Evolutionary conservation across 768 basidiomycete genomes (phyloP).

Genomic region (Calocybe cyanea): DNA sequence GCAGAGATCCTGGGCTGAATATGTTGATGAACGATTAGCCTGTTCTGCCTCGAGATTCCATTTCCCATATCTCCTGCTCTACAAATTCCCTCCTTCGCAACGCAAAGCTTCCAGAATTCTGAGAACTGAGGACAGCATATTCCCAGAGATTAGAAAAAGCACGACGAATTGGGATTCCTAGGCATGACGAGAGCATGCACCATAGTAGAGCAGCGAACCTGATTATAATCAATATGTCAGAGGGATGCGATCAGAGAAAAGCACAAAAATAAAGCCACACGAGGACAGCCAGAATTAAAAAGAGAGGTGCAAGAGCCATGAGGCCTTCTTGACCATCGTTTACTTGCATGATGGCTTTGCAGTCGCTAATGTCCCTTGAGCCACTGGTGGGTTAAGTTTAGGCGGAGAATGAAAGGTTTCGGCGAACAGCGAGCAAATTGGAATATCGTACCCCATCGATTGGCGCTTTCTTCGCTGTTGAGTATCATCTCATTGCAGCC

Average conservation of each 20-base stretch:
- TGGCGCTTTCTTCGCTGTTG: not conserved
- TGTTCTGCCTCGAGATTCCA: constrained; percentile 34
- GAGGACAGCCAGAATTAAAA: constrained; percentile 45
- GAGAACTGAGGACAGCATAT: constrained; percentile 37
- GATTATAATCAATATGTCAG: constrained; percentile 5
- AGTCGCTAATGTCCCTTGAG: too few relatives aligned
- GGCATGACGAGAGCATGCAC: constrained; percentile 67
- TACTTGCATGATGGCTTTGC: constrained; percentile 13
- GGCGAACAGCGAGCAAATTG: constrained; percentile 16
- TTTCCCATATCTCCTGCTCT: constrained; percentile 59
- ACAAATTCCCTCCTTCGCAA: constrained; percentile 33
- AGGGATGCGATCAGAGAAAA: constrained; percentile 7
- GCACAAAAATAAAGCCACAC: constrained; percentile 26
- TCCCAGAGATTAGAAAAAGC: constrained; percentile 48
- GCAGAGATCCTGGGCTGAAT: not conserved
- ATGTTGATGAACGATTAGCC: constrained; percentile 13
- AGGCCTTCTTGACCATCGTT: constrained; percentile 19
- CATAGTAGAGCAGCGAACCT: constrained; percentile 53
- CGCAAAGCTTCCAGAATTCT: constrained; percentile 17
- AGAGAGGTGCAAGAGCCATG: constrained; percentile 34
- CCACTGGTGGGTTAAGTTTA: constrained; percentile 12
- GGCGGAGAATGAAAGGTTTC: constrained; percentile 21
- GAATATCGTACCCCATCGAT: too few relatives aligned
- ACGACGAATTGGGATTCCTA: constrained; percentile 47
- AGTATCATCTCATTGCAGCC: constrained; percentile 1